A percentile compares a stretch with the other conserved stretches of the same genome.
phyloP scores from a whole-genome alignment of 257 asterid genomes.

The Scutellaria barbata region DNA sequence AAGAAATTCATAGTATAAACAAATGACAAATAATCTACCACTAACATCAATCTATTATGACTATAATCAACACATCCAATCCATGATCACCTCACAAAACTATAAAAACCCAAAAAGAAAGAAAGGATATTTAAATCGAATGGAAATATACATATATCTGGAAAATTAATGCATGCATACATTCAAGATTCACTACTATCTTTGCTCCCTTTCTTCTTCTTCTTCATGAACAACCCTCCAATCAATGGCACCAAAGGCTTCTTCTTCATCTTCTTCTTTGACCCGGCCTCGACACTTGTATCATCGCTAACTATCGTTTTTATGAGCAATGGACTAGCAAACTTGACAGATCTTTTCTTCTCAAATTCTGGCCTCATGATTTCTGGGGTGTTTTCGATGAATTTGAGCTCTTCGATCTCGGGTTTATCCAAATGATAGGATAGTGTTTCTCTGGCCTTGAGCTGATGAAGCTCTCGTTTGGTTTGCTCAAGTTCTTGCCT shows the following conservation, averaged over 20 bases:
- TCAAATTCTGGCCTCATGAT: conserved; percentile 36
- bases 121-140: background rate
- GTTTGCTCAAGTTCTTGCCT: conserved; percentile 72
- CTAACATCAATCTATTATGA: background rate
- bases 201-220: conserved; percentile 44
- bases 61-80: background rate
- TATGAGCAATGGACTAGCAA: conserved; percentile 68
- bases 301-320: conserved; percentile 47
- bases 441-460: conserved; percentile 48
- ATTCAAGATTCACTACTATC: conserved; percentile 31
- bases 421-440: conserved; percentile 38
- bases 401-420: conserved; percentile 66
- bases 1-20: background rate
- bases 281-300: conserved; percentile 3
- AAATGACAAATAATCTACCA: background rate
- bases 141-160: no score
- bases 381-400: conserved; percentile 47
- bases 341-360: conserved; percentile 78
- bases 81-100: background rate
- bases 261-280: conserved; percentile 55
- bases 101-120: background rate
- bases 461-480: conserved; percentile 58
- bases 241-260: conserved; percentile 62
- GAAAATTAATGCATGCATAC: background rate
- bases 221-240: conserved; percentile 61